Percentiles rank a stretch among this genome's conserved stretches.
Evolutionary conservation across 352 stramenopile species (phyloP).

Genomic region (Globisporangium sylvaticum): DNA sequence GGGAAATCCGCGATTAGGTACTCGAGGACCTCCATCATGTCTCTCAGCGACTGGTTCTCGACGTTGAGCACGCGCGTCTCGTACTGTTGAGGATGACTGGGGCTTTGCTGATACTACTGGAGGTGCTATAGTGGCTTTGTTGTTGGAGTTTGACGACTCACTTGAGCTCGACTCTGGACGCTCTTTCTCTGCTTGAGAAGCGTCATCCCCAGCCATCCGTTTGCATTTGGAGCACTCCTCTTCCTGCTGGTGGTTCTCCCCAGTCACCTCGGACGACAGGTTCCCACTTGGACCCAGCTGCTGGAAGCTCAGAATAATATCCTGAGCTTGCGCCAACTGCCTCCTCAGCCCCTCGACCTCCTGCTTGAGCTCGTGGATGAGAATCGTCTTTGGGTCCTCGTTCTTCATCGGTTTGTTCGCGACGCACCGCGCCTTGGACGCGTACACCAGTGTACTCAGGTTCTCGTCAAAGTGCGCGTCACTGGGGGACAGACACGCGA

Average conservation of each 20-base stretch:
- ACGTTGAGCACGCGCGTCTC: conserved; percentile 44
- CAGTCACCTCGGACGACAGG: not conserved
- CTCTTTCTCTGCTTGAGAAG: not conserved
- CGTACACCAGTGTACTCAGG: conserved; percentile 63
- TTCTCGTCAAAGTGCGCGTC: conserved; percentile 55
- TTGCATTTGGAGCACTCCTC: not conserved
- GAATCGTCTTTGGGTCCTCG: conserved; percentile 38
- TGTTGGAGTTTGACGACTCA: not conserved
- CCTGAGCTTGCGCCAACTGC: conserved; percentile 35
- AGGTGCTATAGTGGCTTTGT: not conserved
- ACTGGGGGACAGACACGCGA: conserved; percentile 57
- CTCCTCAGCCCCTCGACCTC: conserved; percentile 27
- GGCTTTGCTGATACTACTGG: not conserved
- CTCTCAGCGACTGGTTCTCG: conserved; percentile 50
- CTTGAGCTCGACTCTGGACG: not conserved
- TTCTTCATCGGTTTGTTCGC: conserved; percentile 50
- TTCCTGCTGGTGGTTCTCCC: not conserved
- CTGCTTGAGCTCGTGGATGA: conserved; percentile 43
- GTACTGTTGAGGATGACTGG: not conserved
- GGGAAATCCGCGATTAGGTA: conserved; percentile 29
- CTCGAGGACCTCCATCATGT: conserved; percentile 59
- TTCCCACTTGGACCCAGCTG: not conserved
- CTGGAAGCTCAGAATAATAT: conserved; percentile 40
- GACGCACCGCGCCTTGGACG: conserved; percentile 49
- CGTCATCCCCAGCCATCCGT: not conserved